A percentile compares a stretch with the other conserved stretches of the same genome.
These are phyloP conservation scores for Dunaliella sp. DNA, from an alignment of 139 green algal genomes.

Conservation along the genomic window DNA sequence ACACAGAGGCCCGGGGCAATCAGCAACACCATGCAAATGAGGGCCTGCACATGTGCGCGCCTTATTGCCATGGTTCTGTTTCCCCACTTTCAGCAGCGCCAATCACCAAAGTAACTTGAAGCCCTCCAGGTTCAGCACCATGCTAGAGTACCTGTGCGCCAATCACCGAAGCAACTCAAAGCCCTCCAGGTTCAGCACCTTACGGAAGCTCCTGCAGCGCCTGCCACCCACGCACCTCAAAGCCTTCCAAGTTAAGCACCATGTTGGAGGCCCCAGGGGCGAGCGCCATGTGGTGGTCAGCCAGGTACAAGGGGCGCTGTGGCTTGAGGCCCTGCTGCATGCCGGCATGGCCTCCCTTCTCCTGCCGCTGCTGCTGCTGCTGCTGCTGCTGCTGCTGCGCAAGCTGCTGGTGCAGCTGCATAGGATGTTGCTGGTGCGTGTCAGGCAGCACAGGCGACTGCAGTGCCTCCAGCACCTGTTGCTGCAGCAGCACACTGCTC, in stretches of 20 bases:
- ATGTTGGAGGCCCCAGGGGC: not conserved
- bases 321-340: not conserved
- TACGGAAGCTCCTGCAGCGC: too few species aligned
- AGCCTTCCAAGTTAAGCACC: not conserved
- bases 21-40: too few species aligned
- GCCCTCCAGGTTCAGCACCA: not conserved
- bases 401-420: not conserved
- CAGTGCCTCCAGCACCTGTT: not conserved
- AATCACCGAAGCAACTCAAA: too few species aligned
- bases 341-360: too few species aligned
- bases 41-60: too few species aligned
- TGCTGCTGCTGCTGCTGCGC: not conserved
- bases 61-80: too few species aligned
- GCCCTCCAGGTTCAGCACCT: not conserved
- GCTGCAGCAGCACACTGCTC: not conserved
- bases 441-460: not conserved
- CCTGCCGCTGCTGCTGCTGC: not conserved
- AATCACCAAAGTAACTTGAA: too few species aligned
- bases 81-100: too few species aligned
- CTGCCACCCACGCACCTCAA: not conserved
- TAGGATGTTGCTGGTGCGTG: too few species aligned
- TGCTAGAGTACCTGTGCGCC: too few species aligned
- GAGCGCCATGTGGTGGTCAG: not conserved
- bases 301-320: not conserved
- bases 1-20: too few species aligned